Evolutionary conservation across 345 rosid species (phyloP), one percentile per base, ranked within the genome.

Genomic region (Gossypium raimondii): DNA sequence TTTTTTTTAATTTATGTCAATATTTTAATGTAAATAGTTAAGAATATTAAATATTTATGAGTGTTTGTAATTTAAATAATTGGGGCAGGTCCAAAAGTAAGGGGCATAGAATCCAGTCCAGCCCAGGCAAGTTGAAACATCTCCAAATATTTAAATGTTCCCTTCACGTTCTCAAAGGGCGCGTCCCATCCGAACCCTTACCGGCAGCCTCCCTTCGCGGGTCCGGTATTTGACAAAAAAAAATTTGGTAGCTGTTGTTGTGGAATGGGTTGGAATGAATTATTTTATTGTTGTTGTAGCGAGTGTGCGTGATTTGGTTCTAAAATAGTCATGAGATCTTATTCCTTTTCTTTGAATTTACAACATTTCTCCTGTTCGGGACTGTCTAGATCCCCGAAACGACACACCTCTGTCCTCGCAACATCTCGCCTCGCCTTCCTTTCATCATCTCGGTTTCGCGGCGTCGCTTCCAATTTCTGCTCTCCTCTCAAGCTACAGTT

Each of bases 291-390:
- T 44, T 2, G 2, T 7, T 6, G 38, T 5, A 34, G 41, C 41
- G 7, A 4, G 41, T 12, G 5, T 57, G 62, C 22, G 27, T 57
- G 11, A 20, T 4, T 10, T 56, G 27, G 22, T 24, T n/a, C 8
- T 4, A 59, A 17, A 25, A 18, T 8, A 60, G 81, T 57, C 78
- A 89, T 89, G 93, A 84, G 67, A 72, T 75, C 85, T 63, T 77
- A 13, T 44, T 70, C 67, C 48, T 57, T 64, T 9, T 16, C 61
- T 64, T 68, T 78, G 13, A 80, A 73, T 52, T 67, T 43, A 60
- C 75, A 10, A 41, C 14, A 16, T 34, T 55, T 63, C 73, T 69
- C 78, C 20, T 65, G 5, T 13, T 41, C 50, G 7, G 53, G 64
- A 29, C 22, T 55, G 61, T 11, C 56, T 52, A 18, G 14, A 13